Base-by-base conservation (phyloP, 2,329 filamentous ascomycete species). In the Dothistroma septosporum region DNA sequence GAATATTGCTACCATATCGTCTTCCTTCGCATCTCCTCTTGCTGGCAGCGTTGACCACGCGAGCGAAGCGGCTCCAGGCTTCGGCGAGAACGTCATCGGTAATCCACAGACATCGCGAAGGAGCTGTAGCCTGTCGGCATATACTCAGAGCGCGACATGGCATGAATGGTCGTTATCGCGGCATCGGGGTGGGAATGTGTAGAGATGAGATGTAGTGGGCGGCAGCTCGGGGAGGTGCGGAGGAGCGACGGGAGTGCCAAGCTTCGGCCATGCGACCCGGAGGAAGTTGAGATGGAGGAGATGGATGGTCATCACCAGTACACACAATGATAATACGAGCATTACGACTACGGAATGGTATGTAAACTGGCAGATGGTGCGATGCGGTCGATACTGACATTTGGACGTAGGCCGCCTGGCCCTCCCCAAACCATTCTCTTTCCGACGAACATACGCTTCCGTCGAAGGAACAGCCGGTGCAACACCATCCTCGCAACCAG, bases 1-100 rank as follows among this genome's bases (percentile, higher is more conserved):
- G 85, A 2, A 85, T 81, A 64, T 79, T 79, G 76, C 84, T 86
- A 66, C 82, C 84, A 80, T 84, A 77, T 64, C 84, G 80, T 69
- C 74, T 60, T 16, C 59, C 62, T 19, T 53, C 31, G n/a, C 24
- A 56, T 16, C 44, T 32, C 19, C 73, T 64, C 78, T 35, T 56
- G 44, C 47, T 58, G 33, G 61, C 48, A 48, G 64, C 46, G 49
- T 64, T 61, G 31, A 64, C 66, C 22, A 65, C 78, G 49, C 77
- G 79, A 57, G 77, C 75, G 73, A 84, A 85, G 24, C 79, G 78
- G 62, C 74, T 66, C 65, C 85, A 83, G 2, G 81, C 80, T 56
- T 75, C 73, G 24, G 76, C 73, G 14, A 88, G 78, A 24, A 82
- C 66, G 50, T 83, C 77, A 66, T 89, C 86, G 32, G 82, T 80